phyloP scores from a whole-genome alignment of 805 yeast species.

The Wickerhamiella kazuoi region DNA sequence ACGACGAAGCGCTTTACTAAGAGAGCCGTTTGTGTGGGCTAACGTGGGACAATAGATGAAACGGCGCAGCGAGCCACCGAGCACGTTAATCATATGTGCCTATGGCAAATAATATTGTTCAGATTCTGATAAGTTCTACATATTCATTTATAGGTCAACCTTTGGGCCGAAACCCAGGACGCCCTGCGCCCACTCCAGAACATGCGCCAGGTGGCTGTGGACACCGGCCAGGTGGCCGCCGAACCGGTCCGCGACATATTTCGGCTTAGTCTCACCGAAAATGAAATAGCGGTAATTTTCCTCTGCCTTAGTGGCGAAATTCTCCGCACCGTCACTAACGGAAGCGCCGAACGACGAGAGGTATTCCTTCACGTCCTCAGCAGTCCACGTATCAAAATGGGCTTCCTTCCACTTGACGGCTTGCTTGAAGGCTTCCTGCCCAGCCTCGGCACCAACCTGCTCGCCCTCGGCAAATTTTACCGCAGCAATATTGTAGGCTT shows the following conservation, averaged over 20 bases:
- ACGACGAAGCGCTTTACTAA: no score
- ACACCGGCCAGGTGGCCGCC: constrained; percentile 1
- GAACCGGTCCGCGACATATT: neutral
- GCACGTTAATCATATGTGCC: no score
- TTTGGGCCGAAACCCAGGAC: neutral
- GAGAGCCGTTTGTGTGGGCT: no score
- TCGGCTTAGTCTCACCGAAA: constrained; percentile 4
- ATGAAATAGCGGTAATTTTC: constrained; percentile 10
- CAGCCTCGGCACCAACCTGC: constrained; percentile 27
- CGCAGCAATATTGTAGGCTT: constrained; percentile 27
- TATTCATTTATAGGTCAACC: neutral
- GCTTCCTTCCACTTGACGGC: constrained; percentile 25
- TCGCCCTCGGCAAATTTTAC: constrained; percentile 26
- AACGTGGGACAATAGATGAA: no score
- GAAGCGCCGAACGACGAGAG: constrained; percentile 27
- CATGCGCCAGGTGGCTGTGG: neutral
- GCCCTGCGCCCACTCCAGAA: neutral
- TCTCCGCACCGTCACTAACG: constrained; percentile 7
- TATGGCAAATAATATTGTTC: no score
- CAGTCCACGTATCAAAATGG: constrained; percentile 35
- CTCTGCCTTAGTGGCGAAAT: constrained; percentile 14
- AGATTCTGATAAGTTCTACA: no score
- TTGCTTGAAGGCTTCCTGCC: constrained; percentile 23
- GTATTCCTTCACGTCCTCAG: constrained; percentile 39
- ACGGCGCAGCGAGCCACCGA: no score